Evolutionary conservation across 2,329 filamentous ascomycete species (phyloP), one percentile per base, ranked within the genome.

Genomic region (Aquanectria penicillioides): DNA sequence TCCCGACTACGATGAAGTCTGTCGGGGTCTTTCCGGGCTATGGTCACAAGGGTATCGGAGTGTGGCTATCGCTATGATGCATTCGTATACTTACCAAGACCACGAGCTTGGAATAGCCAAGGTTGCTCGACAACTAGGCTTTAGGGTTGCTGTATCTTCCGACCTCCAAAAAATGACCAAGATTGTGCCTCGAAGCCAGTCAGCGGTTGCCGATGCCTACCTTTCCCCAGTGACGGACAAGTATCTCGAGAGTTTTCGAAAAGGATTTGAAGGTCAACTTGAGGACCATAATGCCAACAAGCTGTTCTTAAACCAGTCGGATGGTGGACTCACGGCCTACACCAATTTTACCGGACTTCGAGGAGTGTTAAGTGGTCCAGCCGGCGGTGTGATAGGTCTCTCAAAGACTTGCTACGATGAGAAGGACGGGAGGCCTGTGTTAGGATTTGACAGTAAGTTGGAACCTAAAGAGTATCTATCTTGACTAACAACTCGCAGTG

Each of bases 61-160:
- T 69, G 87, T 96, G 65, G 92, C 93, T 4, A 91, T 96, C 2
- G 94, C 91, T 65, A 77, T 97, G 59, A 92, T 95, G 86, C 93
- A 97, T 71, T 89, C 89, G 2, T 96, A 96, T 71, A 94, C 91
- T 0, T 97, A 91, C 69, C 92, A 91, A 2, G 85, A 89, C 43
- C 93, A 97, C 67, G 93, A 97, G 73, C 86, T 87, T 1, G 69
- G 91, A 22, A 81, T 96, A 7, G 92, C 91, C 15, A 83, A 81
- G 64, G 79, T 96, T 37, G 93, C 93, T 0, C 81, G 80, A 49
- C 87, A 93, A 18, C 87, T 95, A 60, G 93, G 93, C 2, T 91
- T 91, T 68, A 78, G 90, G 71, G 85, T 91, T 52, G 88, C 85
- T 55, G 76, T 89, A 20, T 89, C 86, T 38, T 86, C 88, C 60